Evolutionary conservation across 2,329 filamentous ascomycete genomes (phyloP).

Genomic region (Knufia fluminis): DNA sequence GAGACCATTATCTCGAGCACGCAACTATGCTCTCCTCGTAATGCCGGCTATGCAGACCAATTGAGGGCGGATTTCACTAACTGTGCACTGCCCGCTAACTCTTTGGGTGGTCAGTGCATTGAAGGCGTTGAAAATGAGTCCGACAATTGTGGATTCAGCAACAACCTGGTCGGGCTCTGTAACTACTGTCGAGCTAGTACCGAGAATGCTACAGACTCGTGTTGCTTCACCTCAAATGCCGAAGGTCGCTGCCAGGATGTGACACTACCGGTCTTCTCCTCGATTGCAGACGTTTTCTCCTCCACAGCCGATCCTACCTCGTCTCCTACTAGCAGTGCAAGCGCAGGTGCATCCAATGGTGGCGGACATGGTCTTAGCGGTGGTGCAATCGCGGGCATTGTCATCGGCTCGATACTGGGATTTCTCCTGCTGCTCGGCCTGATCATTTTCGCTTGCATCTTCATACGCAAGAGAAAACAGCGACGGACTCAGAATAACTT

Average conservation of each 20-base stretch:
- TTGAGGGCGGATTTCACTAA: constrained; percentile 89
- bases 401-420: constrained; percentile 68
- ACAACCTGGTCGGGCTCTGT: constrained; percentile 66
- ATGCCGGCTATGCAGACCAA: constrained; percentile 57
- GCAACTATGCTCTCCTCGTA: constrained; percentile 60
- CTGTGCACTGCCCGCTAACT: constrained; percentile 72
- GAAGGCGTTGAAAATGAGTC: constrained; percentile 70
- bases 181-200: constrained; percentile 76
- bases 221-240: constrained; percentile 77
- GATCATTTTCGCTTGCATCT: constrained; percentile 50
- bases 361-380: constrained; percentile 54
- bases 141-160: constrained; percentile 73
- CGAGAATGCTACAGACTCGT: constrained; percentile 87
- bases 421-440: constrained; percentile 60
- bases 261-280: constrained; percentile 62
- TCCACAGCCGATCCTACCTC: constrained; percentile 54
- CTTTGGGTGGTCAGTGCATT: constrained; percentile 68
- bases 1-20: constrained; percentile 69
- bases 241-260: constrained; percentile 64
- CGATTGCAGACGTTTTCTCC: constrained; percentile 51
- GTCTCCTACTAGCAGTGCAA: constrained; percentile 55
- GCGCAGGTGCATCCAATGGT: constrained; percentile 37
- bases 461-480: constrained; percentile 48
- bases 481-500: constrained; percentile 60
- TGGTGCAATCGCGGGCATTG: constrained; percentile 86